Evolutionary conservation across 768 basidiomycete genomes (phyloP), one percentile per base, ranked within the genome.

Genomic region (Dacryopinax spathularia): DNA sequence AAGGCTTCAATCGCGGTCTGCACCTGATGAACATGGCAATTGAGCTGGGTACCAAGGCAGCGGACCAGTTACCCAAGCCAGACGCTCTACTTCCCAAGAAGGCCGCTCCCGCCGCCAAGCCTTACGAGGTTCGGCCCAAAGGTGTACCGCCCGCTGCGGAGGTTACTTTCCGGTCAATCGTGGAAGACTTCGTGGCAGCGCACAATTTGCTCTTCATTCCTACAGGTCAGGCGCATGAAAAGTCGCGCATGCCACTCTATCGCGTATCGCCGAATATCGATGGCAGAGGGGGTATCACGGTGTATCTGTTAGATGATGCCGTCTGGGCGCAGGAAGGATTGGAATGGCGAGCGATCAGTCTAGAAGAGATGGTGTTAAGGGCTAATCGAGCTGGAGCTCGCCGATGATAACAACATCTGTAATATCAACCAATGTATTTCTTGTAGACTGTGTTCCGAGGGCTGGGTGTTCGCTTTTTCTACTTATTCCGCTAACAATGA

Each of bases 21-120:
- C 89, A 97, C 72, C 73, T 98, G 66, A 96, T 99, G 92, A 89
- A 96, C 72, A 84, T 87, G 67, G 95, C 95, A 25, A 86, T 94
- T 72, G 86, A 89, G 65, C 78, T 98, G 29, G 92, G 92, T 6
- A 79, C 84, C 1, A 82, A 88, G 31, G 91, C 90, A 10, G 82
- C 85, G 0, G 79, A 80, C 0, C 81, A 80, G 66, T 75, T 92
- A 33, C 79, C 77, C 43, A 85, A 84, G 33, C 90, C 90, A 1
- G 86, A 87, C 65, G 81, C 65, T 34, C n/a, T 65, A 6, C 43
- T 56, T 31, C 41, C 18, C 29, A 61, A 64, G 63, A 63, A 69
- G 72, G 34, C 75, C 75, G 12, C 59, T 16, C 29, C 76, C 74
- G 1, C 79, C 20, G 39, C 33, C 10, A 37, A 25, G 20, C 48